Evolutionary conservation across 345 rosid genomes (phyloP).

Genomic region (Toxicodendron radicans): DNA sequence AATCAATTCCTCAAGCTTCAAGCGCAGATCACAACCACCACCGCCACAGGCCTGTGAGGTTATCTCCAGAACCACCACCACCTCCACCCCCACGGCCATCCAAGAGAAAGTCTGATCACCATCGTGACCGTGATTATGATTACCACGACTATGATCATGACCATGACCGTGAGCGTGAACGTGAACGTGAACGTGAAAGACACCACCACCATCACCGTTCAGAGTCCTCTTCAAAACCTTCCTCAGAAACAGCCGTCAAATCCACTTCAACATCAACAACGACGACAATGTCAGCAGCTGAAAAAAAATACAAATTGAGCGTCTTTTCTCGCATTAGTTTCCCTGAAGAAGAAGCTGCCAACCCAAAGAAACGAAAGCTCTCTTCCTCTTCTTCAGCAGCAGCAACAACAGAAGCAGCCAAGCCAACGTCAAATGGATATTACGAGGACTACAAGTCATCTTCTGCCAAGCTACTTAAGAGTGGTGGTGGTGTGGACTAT

Average conservation of each 20-base stretch:
- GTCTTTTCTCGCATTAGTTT: conserved; percentile 96
- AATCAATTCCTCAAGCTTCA: conserved; percentile 38
- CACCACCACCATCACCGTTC: conserved; percentile 37
- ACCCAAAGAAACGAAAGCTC: conserved; percentile 54
- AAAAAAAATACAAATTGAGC: conserved; percentile 54
- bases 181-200: conserved; percentile 31
- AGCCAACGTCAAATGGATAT: conserved; percentile 51
- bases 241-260: conserved; percentile 29
- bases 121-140: conserved; percentile 41
- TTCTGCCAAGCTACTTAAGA: conserved; percentile 36
- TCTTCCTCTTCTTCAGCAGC: conserved; percentile 38
- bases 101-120: conserved; percentile 63
- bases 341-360: conserved; percentile 55
- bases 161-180: conserved; percentile 33
- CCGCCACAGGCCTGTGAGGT: conserved; percentile 51
- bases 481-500: conserved; percentile 43
- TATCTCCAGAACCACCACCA: conserved; percentile 49
- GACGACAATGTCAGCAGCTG: conserved; percentile 34
- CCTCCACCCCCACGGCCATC: conserved; percentile 51
- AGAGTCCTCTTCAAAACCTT: conserved; percentile 38
- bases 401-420: conserved; percentile 23
- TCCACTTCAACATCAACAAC: conserved; percentile 31
- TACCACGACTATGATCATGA: conserved; percentile 41
- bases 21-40: conserved; percentile 39
- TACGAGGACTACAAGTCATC: conserved; percentile 42